A percentile compares a stretch with the other conserved stretches of the same genome.
Evolutionary conservation across 768 basidiomycete genomes (phyloP).

Genomic region (Leccinellum albellum): DNA sequence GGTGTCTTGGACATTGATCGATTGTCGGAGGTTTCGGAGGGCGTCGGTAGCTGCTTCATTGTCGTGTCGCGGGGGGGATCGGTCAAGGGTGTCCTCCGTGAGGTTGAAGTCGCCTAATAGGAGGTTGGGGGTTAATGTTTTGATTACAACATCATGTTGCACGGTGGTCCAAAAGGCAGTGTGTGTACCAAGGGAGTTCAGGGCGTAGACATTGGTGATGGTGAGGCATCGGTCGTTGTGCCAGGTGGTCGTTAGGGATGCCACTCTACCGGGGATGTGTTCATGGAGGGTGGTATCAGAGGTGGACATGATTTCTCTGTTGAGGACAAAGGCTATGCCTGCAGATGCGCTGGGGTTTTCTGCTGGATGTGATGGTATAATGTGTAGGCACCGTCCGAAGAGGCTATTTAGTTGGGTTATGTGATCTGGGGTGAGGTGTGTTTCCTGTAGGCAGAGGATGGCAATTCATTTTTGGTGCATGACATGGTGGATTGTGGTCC

Average conservation of each 20-base stretch:
- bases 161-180: conserved; percentile 25
- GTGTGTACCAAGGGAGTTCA: conserved; percentile 28
- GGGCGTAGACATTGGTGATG: conserved; percentile 36
- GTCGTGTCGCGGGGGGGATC: conserved; percentile 29
- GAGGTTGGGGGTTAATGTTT: conserved; percentile 18
- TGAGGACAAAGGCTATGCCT: neutral
- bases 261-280: neutral
- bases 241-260: neutral
- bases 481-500: neutral
- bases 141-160: neutral
- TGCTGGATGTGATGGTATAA: neutral
- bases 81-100: conserved; percentile 36
- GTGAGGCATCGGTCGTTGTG: neutral
- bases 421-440: neutral
- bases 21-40: conserved; percentile 11
- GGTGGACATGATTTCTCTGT: neutral
- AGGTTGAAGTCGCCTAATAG: conserved; percentile 44
- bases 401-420: neutral
- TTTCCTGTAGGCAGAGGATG: neutral
- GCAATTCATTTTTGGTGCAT: neutral
- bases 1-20: neutral
- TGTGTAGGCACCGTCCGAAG: neutral
- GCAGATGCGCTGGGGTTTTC: neutral
- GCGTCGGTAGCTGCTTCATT: neutral
- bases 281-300: too few relatives aligned